A percentile compares a stretch with the other conserved stretches of the same genome.
Conservation (phyloP, 148 eudicot species). For the Selenicereus undatus region DNA sequence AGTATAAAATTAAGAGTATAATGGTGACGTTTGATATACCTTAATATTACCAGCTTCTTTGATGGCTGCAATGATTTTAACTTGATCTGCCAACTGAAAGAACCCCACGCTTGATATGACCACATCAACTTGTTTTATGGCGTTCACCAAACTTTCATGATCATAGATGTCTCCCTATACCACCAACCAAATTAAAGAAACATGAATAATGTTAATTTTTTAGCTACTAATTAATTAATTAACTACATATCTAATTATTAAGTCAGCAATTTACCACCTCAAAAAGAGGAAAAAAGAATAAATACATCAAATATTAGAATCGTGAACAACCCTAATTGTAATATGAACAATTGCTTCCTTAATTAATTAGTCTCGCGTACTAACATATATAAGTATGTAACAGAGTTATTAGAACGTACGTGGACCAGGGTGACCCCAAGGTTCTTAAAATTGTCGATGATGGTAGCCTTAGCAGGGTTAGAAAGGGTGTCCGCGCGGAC, state of each 20-base stretch:
- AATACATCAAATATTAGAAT: too few species aligned
- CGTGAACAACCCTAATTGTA: too few species aligned
- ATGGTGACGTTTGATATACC: slow-evolving; percentile 27
- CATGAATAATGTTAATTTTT: too few species aligned
- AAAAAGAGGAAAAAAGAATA: too few species aligned
- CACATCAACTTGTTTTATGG: slow-evolving; percentile 71
- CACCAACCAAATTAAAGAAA: neutral
- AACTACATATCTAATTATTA: too few species aligned
- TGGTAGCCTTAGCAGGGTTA: slow-evolving; percentile 36
- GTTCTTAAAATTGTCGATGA: slow-evolving; percentile 47
- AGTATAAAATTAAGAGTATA: too few species aligned
- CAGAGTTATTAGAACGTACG: slow-evolving; percentile 23
- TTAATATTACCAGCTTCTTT: slow-evolving; percentile 73
- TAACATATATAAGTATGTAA: neutral
- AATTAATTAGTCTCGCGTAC: too few species aligned
- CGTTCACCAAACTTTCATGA: slow-evolving; percentile 57
- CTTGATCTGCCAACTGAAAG: slow-evolving; percentile 48
- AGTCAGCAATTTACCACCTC: too few species aligned
- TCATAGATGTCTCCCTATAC: slow-evolving; percentile 54
- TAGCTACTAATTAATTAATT: too few species aligned
- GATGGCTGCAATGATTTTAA: slow-evolving; percentile 63
- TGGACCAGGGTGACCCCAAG: slow-evolving; percentile 44
- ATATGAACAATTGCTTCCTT: too few species aligned
- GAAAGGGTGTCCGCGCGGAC: slow-evolving; percentile 45
- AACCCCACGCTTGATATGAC: slow-evolving; percentile 59